Evolutionary conservation across 1,284 basidiomycete species (phyloP), one percentile per base, ranked within the genome.

Genomic region (Heterobasidion irregulare): DNA sequence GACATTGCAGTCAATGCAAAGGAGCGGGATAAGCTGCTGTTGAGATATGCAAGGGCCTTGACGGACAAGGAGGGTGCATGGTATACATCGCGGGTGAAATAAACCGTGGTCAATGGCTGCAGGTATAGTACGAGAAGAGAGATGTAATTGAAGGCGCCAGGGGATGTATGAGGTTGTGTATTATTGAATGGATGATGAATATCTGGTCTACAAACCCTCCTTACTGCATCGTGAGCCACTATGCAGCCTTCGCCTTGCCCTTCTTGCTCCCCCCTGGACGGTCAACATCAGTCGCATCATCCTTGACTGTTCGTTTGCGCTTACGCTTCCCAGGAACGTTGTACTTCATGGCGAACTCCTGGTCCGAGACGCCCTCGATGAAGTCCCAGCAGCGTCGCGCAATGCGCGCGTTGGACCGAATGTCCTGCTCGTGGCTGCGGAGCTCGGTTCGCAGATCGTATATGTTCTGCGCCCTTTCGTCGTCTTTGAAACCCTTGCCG

Each of bases 1-100:
- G 92, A 93, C 57, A 82, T 96, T 55, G 85, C 84, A 0, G 74
- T 92, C 9, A 83, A 90, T 65, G 73, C 74, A n/a, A 95, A 95
- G 69, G 92, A 92, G 62, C 75, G 87, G 48, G 94, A 97, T 64
- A 92, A 86, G 68, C 66, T 96, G 58, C 72, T 96, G 38, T 78
- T 92, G 48, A 96, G 93, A 70, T 91, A 88, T 66, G 89, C 92
- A 32, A 75, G 94, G 49, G 81, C 87, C 3, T 78, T 86, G 43
- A 89, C 85, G 56, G 86, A 89, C 53, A 62, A 74, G 0, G 75
- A 82, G 41, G 83, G 84, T n/a, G 66, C 79, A 52, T 88, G 79
- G 75, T 92, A 90, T 65, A 89, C 85, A 1, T 75, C 84, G 2
- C 72, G 88, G 57, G 38, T 62, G 51, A 56, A 41, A n/a, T n/a